phyloP scores from a whole-genome alignment of 495 filamentous ascomycete genomes.

The Lepraria neglecta region DNA sequence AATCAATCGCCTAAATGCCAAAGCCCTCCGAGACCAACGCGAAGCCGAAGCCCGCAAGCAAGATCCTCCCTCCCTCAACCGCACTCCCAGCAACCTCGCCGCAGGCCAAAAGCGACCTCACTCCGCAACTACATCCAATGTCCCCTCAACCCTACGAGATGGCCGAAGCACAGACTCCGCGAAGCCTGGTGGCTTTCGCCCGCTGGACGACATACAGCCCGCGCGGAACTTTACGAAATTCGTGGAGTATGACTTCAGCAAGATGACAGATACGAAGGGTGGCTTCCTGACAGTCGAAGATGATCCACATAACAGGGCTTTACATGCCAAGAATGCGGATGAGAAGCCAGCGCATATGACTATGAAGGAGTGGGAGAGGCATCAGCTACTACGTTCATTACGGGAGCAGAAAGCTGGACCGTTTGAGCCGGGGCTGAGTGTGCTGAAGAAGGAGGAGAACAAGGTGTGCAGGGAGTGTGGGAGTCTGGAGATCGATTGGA shows the following conservation, averaged over 20 bases:
- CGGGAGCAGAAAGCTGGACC: slow-evolving; percentile 69
- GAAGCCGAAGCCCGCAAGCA: slow-evolving; percentile 43
- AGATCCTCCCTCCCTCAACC: slow-evolving; percentile 26
- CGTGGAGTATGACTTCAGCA: slow-evolving; percentile 94
- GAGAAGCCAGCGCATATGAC: slow-evolving; percentile 86
- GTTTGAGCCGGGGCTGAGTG: slow-evolving; percentile 78
- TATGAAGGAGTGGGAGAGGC: slow-evolving; percentile 82
- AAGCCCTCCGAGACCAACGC: slow-evolving; percentile 69
- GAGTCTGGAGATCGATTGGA: slow-evolving; percentile 82
- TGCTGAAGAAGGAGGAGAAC: slow-evolving; percentile 52
- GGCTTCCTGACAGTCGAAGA: slow-evolving; percentile 84
- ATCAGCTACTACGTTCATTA: slow-evolving; percentile 62
- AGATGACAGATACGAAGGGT: slow-evolving; percentile 96
- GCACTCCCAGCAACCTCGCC: slow-evolving; percentile 31
- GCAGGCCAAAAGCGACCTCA: slow-evolving; percentile 56
- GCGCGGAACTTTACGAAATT: slow-evolving; percentile 81
- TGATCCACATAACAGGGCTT: slow-evolving; percentile 77
- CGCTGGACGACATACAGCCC: slow-evolving; percentile 56
- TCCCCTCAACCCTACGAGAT: slow-evolving; percentile 62
- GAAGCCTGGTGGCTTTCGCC: slow-evolving; percentile 32
- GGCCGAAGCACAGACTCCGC: slow-evolving; percentile 39
- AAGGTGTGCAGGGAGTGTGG: slow-evolving; percentile 76
- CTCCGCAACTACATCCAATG: slow-evolving; percentile 42
- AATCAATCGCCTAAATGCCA: slow-evolving; percentile 83
- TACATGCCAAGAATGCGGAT: slow-evolving; percentile 52